These are phyloP conservation scores for Phaffia tasmanica DNA, from an alignment of 768 basidiomycete species.

Conservation along the genomic window DNA sequence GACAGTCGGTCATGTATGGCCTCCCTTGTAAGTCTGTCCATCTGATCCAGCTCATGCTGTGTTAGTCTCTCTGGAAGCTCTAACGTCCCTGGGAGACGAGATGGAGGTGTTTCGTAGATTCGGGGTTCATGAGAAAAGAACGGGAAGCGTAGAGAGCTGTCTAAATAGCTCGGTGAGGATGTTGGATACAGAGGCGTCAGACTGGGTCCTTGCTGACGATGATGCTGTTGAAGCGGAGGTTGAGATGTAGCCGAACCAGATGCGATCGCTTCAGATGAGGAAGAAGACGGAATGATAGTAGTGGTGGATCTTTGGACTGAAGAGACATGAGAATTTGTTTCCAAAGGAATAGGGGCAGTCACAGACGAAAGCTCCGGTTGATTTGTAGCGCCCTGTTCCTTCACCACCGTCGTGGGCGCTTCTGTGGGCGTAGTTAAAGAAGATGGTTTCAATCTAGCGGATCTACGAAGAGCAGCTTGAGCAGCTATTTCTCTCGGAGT, in stretches of 20 bases:
- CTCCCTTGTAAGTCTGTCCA: neutral
- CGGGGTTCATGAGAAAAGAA: neutral
- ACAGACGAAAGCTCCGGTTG: neutral
- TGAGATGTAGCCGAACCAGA: neutral
- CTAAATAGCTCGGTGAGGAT: neutral
- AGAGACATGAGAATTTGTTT: neutral
- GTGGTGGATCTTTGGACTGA: no score
- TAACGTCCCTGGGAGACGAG: neutral
- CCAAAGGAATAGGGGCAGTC: neutral
- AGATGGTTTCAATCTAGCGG: neutral
- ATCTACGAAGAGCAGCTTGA: conserved; percentile 4
- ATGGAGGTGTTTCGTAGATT: neutral
- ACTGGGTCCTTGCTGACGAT: neutral
- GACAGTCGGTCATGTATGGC: neutral
- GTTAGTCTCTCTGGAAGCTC: neutral
- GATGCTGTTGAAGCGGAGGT: neutral
- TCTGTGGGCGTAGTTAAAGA: neutral
- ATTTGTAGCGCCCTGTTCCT: no score
- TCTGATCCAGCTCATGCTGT: neutral
- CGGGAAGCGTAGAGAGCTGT: neutral
- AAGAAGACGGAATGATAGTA: neutral
- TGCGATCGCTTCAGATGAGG: neutral
- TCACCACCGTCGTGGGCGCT: no score
- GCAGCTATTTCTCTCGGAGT: conserved; percentile 11
- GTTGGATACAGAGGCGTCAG: neutral